Evolutionary conservation across 2,329 filamentous ascomycete species (phyloP).

Genomic region (Orbilia brochopaga): DNA sequence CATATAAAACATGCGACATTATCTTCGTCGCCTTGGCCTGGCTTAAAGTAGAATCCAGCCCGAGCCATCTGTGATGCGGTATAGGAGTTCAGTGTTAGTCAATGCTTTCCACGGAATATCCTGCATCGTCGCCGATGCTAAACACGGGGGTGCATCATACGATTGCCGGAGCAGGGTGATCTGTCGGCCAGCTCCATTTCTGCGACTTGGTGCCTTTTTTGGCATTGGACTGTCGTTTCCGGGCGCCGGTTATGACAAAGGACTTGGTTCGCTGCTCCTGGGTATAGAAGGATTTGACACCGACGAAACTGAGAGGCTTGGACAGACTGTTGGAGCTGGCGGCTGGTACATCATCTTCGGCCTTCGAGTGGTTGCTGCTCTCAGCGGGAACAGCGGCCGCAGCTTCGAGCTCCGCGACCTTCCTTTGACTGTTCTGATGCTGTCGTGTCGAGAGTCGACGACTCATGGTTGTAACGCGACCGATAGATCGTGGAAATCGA

Average conservation of each 20-base stretch:
- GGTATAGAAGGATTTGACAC: slow-evolving; percentile 39
- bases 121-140: slow-evolving; percentile 12
- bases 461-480: slow-evolving; percentile 25
- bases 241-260: slow-evolving; percentile 13
- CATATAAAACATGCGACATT: slow-evolving; percentile 92
- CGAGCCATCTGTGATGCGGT: slow-evolving; percentile 73
- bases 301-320: slow-evolving; percentile 13
- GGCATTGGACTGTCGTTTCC: slow-evolving; percentile 34
- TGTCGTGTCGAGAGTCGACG: slow-evolving; percentile 40
- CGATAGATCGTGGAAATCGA: neutral
- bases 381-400: neutral
- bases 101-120: neutral
- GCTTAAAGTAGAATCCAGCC: slow-evolving; percentile 89
- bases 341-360: neutral
- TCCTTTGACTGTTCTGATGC: slow-evolving; percentile 31
- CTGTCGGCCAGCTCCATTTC: slow-evolving; percentile 39
- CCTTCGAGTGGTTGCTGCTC: neutral
- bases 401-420: slow-evolving; percentile 1
- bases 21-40: slow-evolving; percentile 75
- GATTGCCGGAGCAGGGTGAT: slow-evolving; percentile 32
- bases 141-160: slow-evolving; percentile 11
- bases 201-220: slow-evolving; percentile 33
- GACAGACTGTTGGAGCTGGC: neutral
- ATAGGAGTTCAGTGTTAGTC: neutral
- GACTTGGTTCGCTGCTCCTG: slow-evolving; percentile 38